These are phyloP conservation scores for Pseudophaeomoniella oleicola DNA, from an alignment of 2,329 filamentous ascomycete species.

Conservation along the genomic window DNA sequence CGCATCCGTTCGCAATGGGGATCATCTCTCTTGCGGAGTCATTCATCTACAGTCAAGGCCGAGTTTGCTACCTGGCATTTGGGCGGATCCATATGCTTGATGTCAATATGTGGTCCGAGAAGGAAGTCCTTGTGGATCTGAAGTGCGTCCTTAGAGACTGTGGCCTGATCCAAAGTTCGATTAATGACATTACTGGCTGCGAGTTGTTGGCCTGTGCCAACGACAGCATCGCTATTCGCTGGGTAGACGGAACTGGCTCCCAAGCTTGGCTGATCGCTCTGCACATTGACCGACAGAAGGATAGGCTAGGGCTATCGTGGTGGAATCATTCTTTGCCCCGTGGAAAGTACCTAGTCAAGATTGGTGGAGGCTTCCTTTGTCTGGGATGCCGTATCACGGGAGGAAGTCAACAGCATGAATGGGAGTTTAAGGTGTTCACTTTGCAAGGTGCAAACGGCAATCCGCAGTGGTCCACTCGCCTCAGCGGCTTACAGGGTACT, in stretches of 20 bases:
- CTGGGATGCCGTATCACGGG: not conserved
- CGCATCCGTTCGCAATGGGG: not conserved
- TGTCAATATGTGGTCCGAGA: not conserved
- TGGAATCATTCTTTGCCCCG: not conserved
- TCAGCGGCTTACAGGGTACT: constrained; percentile 45
- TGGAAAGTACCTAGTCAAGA: not conserved
- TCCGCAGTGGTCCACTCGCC: constrained; percentile 26
- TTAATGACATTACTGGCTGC: not conserved
- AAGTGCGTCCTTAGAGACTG: not conserved
- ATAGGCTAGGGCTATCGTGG: not conserved
- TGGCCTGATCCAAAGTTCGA: not conserved
- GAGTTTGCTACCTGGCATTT: not conserved
- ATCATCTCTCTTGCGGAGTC: not conserved
- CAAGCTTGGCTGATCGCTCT: not conserved
- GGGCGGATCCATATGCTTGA: not conserved
- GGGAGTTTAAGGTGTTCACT: not conserved
- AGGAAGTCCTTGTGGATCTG: not conserved
- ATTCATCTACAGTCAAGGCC: not conserved
- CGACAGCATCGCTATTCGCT: not conserved
- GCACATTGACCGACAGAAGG: not conserved
- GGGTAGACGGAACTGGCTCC: not conserved
- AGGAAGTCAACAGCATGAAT: not conserved
- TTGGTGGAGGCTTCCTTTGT: not conserved
- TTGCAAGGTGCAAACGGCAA: not conserved
- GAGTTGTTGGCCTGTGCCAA: not conserved